A percentile compares a stretch with the other conserved stretches of the same genome.
These are phyloP conservation scores for Suillus decipiens DNA, from an alignment of 768 basidiomycete species.

Conservation along the genomic window DNA sequence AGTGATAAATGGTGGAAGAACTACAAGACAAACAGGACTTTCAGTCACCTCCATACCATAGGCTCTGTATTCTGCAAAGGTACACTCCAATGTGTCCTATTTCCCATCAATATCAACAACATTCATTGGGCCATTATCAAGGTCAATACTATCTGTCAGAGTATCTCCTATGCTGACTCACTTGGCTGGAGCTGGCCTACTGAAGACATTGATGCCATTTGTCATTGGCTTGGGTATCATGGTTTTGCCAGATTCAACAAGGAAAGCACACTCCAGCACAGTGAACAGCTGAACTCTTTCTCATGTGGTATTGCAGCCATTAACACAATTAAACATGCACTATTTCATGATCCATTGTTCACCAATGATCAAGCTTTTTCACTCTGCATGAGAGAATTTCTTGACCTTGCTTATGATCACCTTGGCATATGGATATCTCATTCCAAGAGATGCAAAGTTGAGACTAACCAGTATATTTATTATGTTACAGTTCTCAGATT, in stretches of 20 bases:
- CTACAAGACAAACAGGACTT: no score
- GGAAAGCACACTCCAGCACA: not conserved
- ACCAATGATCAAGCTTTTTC: not conserved
- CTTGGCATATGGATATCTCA: not conserved
- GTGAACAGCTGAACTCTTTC: not conserved
- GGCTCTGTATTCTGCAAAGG: no score
- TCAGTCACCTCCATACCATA: no score
- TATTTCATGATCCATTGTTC: not conserved
- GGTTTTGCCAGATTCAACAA: not conserved
- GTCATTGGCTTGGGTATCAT: not conserved
- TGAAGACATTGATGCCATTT: not conserved
- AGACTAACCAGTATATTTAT: no score
- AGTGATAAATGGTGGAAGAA: no score
- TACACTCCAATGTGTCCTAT: not conserved
- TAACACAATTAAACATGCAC: not conserved
- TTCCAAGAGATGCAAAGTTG: not conserved
- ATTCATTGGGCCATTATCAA: not conserved
- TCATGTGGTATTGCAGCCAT: not conserved
- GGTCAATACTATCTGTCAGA: not conserved
- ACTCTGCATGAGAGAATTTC: not conserved
- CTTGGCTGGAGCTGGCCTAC: conserved; percentile 35
- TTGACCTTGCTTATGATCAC: not conserved
- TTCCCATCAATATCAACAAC: conserved; percentile 1
- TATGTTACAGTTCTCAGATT: not conserved
- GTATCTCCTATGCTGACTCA: not conserved